Evolutionary conservation across 1,139 yeast genomes (phyloP).

Genomic region (Blastobotrys niveus): DNA sequence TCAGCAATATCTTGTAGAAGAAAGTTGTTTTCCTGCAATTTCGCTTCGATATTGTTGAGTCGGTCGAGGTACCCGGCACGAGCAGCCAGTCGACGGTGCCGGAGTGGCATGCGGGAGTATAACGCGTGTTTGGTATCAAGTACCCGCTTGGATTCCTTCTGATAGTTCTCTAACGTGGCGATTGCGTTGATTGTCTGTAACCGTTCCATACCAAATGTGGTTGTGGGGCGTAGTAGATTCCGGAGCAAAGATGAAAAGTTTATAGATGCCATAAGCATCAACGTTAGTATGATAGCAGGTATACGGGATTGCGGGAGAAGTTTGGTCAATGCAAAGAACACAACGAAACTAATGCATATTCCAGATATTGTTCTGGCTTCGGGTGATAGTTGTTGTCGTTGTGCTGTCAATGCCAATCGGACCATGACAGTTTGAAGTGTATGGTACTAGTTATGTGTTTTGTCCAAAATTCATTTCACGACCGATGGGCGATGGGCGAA

Average conservation of each 20-base stretch:
- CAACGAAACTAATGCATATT: constrained; percentile 4
- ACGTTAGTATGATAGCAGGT: constrained; percentile 5
- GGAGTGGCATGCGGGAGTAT: constrained; percentile 47
- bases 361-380: background rate
- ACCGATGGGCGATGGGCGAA: too few species aligned
- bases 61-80: constrained; percentile 53
- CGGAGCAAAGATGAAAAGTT: constrained; percentile 4
- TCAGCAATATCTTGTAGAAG: constrained; percentile 44
- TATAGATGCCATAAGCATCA: constrained; percentile 9
- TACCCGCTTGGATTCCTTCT: constrained; percentile 38
- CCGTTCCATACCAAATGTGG: constrained; percentile 24
- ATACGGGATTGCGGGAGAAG: background rate
- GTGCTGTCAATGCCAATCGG: too few species aligned
- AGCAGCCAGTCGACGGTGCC: constrained; percentile 50
- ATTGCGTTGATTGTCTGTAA: constrained; percentile 47
- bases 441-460: too few species aligned
- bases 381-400: too few species aligned
- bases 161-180: constrained; percentile 46
- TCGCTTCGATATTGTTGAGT: constrained; percentile 42
- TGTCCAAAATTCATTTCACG: too few species aligned
- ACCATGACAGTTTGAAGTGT: too few species aligned
- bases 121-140: constrained; percentile 45
- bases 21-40: constrained; percentile 43
- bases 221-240: constrained; percentile 8
- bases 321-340: constrained; percentile 1